Base-by-base conservation (phyloP, 768 basidiomycete species). In the Terana coerulea region DNA sequence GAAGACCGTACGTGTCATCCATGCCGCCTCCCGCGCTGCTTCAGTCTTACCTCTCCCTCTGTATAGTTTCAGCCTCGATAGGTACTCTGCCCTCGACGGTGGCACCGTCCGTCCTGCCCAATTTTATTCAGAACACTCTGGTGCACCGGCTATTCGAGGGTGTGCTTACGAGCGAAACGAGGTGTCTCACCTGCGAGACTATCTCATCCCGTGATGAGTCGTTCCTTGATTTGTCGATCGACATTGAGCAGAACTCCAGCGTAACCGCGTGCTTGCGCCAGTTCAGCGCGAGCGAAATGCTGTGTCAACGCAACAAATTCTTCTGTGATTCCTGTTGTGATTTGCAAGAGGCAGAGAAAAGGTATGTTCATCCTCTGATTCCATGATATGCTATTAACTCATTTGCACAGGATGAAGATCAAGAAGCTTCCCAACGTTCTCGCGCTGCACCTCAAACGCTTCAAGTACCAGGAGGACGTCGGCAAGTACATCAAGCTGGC, bases 201-300 rank as follows among this genome's bases (percentile, higher is more conserved):
- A 95, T 95, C 62, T 62, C 69, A 3, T 89, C 93, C 9, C 85
- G 97, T 17, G 95, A 98, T 63, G 97, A 99, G 68, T 83, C 87
- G 9, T 99, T 99, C 71, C 79, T 99, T 49, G 97, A 99, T 71
- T 77, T 99, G n/a, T 98, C 95, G 4, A 92, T 99, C 69, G 97
- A 99, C 67, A 98, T 99, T 59, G 95, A 98, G 66, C 92, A 97
- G 67, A 97, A 98, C 69, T 91, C 94, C 3, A 95, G 92, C 56
- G 86, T 99, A 47, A 95, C 95, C 1, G 88, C 95, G 6, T 99
- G 97, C 66, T 80, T 99, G 30, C 81, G 93, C 40, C 92, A 95
- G 64, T 99, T 99, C 67, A 95, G 92, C 63, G 95, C 94, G 34
- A 91, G 88, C 63, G 97, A 99, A 70, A 99, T 98, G 95, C 80